These are phyloP conservation scores for Kalaharituber pfeilii DNA, from an alignment of 2,329 filamentous ascomycete species.

Conservation along the genomic window DNA sequence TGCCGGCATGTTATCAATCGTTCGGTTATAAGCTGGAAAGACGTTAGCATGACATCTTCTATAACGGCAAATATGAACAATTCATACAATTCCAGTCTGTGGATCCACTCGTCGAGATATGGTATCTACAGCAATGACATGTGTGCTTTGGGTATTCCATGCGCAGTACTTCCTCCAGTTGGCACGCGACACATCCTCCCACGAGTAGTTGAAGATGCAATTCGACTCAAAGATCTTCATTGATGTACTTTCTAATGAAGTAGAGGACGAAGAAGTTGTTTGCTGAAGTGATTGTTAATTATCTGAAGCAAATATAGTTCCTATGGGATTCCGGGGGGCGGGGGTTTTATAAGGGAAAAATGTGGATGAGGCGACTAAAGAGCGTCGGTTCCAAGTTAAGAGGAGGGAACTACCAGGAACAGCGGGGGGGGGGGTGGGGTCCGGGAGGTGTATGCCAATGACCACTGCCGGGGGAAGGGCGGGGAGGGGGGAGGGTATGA, in stretches of 20 bases:
- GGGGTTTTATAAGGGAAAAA: too few species aligned
- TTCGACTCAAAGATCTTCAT: slow-evolving; percentile 95
- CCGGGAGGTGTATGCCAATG: too few species aligned
- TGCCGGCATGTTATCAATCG: slow-evolving; percentile 47
- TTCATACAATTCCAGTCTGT: slow-evolving; percentile 46
- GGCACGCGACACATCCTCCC: slow-evolving; percentile 91
- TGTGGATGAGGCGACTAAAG: background rate
- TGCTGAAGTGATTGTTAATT: too few species aligned
- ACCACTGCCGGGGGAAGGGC: too few species aligned
- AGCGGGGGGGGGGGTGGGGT: background rate
- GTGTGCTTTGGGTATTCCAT: slow-evolving; percentile 97
- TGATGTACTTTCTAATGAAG: too few species aligned
- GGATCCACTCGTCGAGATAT: slow-evolving; percentile 53
- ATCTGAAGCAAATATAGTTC: too few species aligned
- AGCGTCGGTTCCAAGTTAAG: background rate
- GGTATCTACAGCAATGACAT: slow-evolving; percentile 91
- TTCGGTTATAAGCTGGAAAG: slow-evolving; percentile 46
- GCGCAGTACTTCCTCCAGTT: slow-evolving; percentile 99
- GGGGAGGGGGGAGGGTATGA: too few species aligned
- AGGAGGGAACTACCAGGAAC: background rate
- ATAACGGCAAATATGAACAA: background rate
- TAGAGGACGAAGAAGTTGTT: too few species aligned
- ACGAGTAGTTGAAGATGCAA: slow-evolving; percentile 91
- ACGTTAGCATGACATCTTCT: background rate
- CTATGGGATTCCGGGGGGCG: too few species aligned